Percentiles rank a stretch among this genome's conserved stretches.
Conservation (phyloP, 257 asterid genomes). For the Cynanchum wilfordii region DNA sequence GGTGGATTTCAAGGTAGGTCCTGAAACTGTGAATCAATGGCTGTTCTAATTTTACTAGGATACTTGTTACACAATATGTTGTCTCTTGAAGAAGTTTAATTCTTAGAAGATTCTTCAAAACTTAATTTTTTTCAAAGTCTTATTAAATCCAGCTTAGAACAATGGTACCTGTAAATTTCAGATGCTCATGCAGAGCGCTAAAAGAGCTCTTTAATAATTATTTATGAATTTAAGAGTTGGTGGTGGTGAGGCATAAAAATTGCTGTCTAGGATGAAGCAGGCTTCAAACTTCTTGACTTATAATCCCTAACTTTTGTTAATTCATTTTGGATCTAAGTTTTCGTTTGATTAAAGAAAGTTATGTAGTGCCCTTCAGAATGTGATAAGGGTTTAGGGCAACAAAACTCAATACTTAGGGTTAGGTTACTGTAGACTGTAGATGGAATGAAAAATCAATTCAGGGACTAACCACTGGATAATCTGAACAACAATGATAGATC, state of each 20-base stretch:
- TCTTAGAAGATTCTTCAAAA: neutral
- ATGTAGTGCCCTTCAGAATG: neutral
- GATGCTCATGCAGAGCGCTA: neutral
- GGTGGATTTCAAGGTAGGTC: conserved; percentile 73
- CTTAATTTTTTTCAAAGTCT: neutral
- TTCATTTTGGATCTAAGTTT: neutral
- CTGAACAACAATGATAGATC: too few species aligned
- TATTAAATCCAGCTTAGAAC: neutral
- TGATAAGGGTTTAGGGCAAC: too few species aligned
- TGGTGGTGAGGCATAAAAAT: neutral
- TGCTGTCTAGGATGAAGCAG: neutral
- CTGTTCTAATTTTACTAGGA: conserved; percentile 4
- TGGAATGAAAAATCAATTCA: too few species aligned
- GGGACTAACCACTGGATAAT: too few species aligned
- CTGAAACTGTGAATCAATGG: conserved; percentile 16
- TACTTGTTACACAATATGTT: neutral
- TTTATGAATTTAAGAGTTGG: neutral
- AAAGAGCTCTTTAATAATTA: neutral
- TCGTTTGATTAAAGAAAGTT: neutral
- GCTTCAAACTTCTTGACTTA: neutral
- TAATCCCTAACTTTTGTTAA: neutral
- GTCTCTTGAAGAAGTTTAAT: neutral
- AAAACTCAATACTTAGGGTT: too few species aligned
- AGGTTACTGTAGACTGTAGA: too few species aligned
- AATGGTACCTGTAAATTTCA: neutral